These are phyloP conservation scores for Cyclospora cayetanensis DNA, from an alignment of 169 alveolate genomes.

Conservation along the genomic window DNA sequence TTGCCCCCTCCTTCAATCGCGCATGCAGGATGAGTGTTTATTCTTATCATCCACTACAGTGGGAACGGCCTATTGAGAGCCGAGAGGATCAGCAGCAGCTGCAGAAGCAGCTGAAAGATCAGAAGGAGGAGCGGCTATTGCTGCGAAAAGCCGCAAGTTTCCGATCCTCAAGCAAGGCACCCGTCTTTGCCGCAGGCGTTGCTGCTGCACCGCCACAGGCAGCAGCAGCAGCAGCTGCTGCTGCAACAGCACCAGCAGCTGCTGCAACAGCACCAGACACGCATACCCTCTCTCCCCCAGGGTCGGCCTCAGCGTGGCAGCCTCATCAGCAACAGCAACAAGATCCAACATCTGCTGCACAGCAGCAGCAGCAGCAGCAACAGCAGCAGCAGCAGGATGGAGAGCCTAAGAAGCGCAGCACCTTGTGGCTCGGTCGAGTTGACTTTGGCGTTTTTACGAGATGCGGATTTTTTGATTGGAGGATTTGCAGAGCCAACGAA, in stretches of 20 bases:
- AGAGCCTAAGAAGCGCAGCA: slow-evolving; percentile 71
- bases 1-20: slow-evolving; percentile 64
- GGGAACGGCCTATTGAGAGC: neutral
- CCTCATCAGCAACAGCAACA: neutral
- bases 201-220: slow-evolving; percentile 28
- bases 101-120: slow-evolving; percentile 3
- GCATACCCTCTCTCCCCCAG: neutral
- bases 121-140: neutral
- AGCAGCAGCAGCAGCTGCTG: neutral
- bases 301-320: neutral
- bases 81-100: slow-evolving; percentile 37
- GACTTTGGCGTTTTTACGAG: slow-evolving; percentile 85
- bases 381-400: slow-evolving; percentile 22
- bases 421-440: slow-evolving; percentile 70
- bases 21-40: neutral
- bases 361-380: neutral
- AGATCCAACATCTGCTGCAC: neutral
- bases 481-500: slow-evolving; percentile 80
- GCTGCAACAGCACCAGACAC: neutral
- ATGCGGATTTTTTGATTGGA: slow-evolving; percentile 94
- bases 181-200: slow-evolving; percentile 22
- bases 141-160: slow-evolving; percentile 8
- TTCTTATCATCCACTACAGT: slow-evolving; percentile 50
- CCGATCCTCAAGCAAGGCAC: neutral
- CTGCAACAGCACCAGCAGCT: neutral